Evolutionary conservation across 2,329 filamentous ascomycete species (phyloP).

Genomic region (Curvularia hawaiiensis): DNA sequence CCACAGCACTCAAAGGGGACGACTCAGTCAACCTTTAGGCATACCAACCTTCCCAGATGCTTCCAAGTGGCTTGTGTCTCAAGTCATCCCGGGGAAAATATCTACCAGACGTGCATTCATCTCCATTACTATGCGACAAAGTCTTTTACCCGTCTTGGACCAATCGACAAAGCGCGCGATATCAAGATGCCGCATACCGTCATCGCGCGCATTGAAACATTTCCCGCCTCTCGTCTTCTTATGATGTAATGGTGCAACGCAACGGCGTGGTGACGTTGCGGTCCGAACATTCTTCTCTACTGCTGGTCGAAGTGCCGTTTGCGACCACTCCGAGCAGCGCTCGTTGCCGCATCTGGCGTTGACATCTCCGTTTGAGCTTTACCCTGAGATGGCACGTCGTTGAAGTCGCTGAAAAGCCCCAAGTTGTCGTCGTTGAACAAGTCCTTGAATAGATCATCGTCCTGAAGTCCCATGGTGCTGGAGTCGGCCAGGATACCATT

Average conservation of each 20-base stretch:
- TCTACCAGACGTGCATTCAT: neutral
- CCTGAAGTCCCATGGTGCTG: neutral
- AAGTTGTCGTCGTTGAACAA: neutral
- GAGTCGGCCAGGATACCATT: neutral
- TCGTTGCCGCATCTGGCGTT: neutral
- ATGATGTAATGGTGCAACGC: neutral
- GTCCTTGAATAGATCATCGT: neutral
- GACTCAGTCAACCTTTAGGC: neutral
- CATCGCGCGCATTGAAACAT: constrained; percentile 1
- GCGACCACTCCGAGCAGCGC: too few species aligned
- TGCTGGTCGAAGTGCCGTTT: neutral
- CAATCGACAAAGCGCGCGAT: neutral
- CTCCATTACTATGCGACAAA: neutral
- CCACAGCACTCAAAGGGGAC: neutral
- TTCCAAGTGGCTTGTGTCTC: neutral
- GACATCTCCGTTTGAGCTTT: neutral
- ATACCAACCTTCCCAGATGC: neutral
- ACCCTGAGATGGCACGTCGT: neutral
- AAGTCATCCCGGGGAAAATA: neutral
- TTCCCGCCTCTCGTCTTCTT: neutral
- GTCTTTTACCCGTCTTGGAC: neutral
- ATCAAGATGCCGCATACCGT: neutral
- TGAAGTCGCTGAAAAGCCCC: neutral
- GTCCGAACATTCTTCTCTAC: neutral
- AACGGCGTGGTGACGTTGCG: neutral